Conservation (phyloP, 78 protist species). For the Dictyostelium firmibasis region DNA sequence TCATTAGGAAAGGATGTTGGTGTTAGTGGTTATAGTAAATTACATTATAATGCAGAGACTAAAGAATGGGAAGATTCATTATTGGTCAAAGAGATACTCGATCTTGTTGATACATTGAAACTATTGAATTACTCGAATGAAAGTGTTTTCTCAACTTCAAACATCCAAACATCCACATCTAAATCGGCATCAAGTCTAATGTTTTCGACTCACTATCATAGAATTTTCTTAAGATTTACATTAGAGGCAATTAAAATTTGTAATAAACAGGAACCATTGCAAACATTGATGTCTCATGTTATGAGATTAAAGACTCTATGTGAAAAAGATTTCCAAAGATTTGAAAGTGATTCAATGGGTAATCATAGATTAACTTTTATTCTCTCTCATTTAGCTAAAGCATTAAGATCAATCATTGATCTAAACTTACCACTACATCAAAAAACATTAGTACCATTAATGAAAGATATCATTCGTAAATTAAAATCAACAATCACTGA, state of each 20-base stretch:
- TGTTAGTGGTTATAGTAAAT: neutral
- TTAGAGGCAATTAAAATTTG: constrained; percentile 44
- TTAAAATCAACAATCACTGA: neutral
- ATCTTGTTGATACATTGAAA: constrained; percentile 40
- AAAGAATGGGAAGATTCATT: constrained; percentile 55
- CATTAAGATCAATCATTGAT: constrained; percentile 12
- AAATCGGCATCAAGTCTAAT: neutral
- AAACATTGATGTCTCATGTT: neutral
- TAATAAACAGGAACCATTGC: neutral
- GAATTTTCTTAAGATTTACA: constrained; percentile 21
- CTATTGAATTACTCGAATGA: neutral
- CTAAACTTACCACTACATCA: constrained; percentile 9
- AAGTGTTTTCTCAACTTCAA: constrained; percentile 13
- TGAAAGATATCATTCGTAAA: constrained; percentile 58
- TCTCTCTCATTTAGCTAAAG: constrained; percentile 12
- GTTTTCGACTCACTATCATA: constrained; percentile 38
- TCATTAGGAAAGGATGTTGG: neutral
- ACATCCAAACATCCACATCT: neutral
- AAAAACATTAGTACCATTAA: constrained; percentile 10
- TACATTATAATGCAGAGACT: constrained; percentile 8
- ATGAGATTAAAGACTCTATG: neutral
- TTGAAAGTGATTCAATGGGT: neutral
- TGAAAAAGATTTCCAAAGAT: constrained; percentile 1
- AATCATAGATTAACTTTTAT: constrained; percentile 17
- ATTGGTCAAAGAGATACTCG: constrained; percentile 37